Evolutionary conservation across 306 rosid species (phyloP).

Genomic region (Alnus glutinosa): DNA sequence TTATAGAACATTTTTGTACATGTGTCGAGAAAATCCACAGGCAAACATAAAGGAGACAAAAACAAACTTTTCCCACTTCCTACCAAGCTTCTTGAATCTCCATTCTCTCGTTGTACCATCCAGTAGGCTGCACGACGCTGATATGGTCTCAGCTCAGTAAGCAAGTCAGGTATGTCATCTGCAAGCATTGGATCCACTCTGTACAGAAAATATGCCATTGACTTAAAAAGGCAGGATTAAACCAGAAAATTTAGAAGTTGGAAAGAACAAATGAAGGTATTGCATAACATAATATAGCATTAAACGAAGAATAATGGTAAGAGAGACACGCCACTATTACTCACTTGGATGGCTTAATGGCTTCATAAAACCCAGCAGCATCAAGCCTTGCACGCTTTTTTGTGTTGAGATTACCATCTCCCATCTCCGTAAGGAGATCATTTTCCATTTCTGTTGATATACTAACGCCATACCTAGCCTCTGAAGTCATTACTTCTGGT

Average conservation of each 20-base stretch:
- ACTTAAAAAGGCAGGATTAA: constrained; percentile 27
- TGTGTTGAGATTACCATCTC: constrained; percentile 30
- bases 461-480: constrained; percentile 60
- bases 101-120: constrained; percentile 88
- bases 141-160: constrained; percentile 87
- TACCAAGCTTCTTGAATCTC: constrained; percentile 40
- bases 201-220: constrained; percentile 36
- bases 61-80: constrained; percentile 47
- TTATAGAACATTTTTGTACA: constrained; percentile 74
- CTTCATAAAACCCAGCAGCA: constrained; percentile 82
- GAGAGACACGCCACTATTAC: constrained; percentile 37
- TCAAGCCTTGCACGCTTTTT: constrained; percentile 56
- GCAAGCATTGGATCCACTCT: constrained; percentile 77
- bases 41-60: constrained; percentile 75
- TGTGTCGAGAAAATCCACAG: constrained; percentile 66
- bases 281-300: background rate
- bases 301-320: constrained; percentile 14
- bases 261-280: background rate
- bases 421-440: constrained; percentile 41
- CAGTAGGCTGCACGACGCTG: constrained; percentile 93
- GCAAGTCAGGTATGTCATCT: constrained; percentile 72
- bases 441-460: constrained; percentile 48
- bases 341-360: constrained; percentile 92
- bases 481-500: constrained; percentile 79
- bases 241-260: constrained; percentile 1